Base-by-base conservation (phyloP, 2,329 filamentous ascomycete genomes). In the Amesomyces nigricolor region DNA sequence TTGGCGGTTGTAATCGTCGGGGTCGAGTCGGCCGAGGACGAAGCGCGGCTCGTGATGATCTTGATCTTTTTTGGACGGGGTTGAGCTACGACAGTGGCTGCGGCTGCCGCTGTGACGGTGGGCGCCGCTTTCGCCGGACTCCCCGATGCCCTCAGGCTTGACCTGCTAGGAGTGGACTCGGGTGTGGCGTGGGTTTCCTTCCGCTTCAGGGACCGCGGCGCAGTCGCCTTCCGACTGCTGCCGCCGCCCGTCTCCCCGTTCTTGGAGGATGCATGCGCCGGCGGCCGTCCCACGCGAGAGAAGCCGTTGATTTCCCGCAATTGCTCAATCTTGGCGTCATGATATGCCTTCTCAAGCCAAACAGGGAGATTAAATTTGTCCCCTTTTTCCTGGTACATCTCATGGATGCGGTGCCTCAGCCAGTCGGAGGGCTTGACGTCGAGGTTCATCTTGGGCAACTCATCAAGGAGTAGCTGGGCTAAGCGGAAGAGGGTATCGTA, bases 401-500 rank as follows among this genome's bases (percentile, higher is more conserved):
- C 78, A 58, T 78, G 71, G 47, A 83, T 70, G 11, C 80, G 77
- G 37, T 82, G 79, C 4, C 80, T 77, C 51, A 83, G 68, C 80
- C 80, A 83, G 26, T 82, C 73, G 3, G 80, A 66, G 0, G 80
- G 79, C 2, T 72, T 73, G 17, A 82, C 69, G 38, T 79, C 76
- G 5, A 82, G 71, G 30, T 74, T 72, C 54, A 80, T 81, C 62
- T 77, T 79, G 53, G 71, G 73, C 44, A 83, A 69, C 64, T 82
- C 78, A 3, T 75, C 73, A 2, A 40, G 30, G 29, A 82, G 70
- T 0, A 79, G 75, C 47, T 80, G 77, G 38, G 75, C 77, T 37
- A 83, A 67, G 2, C 80, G 76, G 62, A 78, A 82, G 3, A 83
- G 67, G 0, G 79, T 82, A 59, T 83, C 79, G 61, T 83, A 83